These are phyloP conservation scores for Zymoseptoria crescenta DNA, from an alignment of 2,329 filamentous ascomycete genomes.

Conservation along the genomic window DNA sequence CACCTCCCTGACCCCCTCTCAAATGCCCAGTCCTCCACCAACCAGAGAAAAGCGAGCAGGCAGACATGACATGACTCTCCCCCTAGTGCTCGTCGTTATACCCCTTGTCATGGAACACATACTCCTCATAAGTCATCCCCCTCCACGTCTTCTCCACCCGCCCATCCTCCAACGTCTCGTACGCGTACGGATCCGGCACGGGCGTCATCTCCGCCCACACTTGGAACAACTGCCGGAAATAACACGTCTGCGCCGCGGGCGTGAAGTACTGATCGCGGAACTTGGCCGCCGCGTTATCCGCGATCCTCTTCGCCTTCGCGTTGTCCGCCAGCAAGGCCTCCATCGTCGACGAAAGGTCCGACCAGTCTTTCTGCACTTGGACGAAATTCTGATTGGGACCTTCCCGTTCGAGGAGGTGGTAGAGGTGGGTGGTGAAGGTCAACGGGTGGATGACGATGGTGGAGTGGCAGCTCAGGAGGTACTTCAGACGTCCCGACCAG, in stretches of 20 bases:
- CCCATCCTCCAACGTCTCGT: conserved; percentile 11
- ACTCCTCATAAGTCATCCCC: conserved; percentile 25
- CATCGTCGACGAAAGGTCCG: conserved; percentile 22
- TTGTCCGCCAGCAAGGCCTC: conserved; percentile 19
- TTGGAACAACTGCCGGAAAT: conserved; percentile 26
- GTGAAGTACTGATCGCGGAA: conserved; percentile 21
- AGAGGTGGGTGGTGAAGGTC: conserved; percentile 27
- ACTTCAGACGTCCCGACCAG: conserved; percentile 30
- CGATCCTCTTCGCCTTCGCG: conserved; percentile 18
- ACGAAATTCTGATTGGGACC: conserved; percentile 28
- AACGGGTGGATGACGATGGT: conserved; percentile 25
- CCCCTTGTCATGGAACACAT: conserved; percentile 16
- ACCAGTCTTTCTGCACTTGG: conserved; percentile 24
- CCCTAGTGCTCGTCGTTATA: conserved; percentile 7
- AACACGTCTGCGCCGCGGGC: conserved; percentile 26
- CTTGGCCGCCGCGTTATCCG: conserved; percentile 17
- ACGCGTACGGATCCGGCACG: conserved; percentile 17
- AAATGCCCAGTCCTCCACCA: neutral
- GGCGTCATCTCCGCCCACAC: conserved; percentile 26
- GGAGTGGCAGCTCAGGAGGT: conserved; percentile 28
- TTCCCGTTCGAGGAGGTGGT: conserved; percentile 22
- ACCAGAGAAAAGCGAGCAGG: neutral
- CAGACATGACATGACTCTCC: neutral
- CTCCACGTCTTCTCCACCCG: conserved; percentile 16
- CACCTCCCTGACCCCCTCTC: too few relatives aligned